Evolutionary conservation across 371 early-diverging fungal species (phyloP).

Genomic region (Smittium culicis): DNA sequence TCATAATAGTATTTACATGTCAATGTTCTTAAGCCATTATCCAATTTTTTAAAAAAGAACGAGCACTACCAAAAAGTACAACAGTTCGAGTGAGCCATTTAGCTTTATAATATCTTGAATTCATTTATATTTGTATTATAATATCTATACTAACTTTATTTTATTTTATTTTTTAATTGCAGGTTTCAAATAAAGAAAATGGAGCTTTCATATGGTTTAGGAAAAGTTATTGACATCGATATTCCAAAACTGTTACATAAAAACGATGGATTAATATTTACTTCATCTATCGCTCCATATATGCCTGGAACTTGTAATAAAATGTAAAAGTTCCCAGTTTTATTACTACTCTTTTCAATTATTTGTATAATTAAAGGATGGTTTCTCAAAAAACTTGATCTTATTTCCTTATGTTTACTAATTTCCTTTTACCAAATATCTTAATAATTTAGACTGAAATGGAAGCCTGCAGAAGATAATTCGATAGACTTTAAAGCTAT

Average conservation of each 20-base stretch:
- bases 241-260: conserved; percentile 72
- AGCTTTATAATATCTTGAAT: background rate
- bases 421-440: background rate
- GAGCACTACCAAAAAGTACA: conserved; percentile 30
- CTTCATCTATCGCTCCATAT: conserved; percentile 75
- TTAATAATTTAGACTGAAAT: conserved; percentile 51
- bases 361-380: background rate
- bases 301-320: conserved; percentile 66
- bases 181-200: conserved; percentile 49
- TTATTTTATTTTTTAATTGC: background rate
- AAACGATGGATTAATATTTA: conserved; percentile 95
- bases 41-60: conserved; percentile 33
- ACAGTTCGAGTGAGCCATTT: conserved; percentile 46
- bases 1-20: conserved; percentile 46
- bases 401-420: background rate
- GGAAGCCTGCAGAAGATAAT: conserved; percentile 97
- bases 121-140: background rate
- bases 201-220: conserved; percentile 50
- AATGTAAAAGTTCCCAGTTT: conserved; percentile 40
- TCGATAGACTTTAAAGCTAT: conserved; percentile 82
- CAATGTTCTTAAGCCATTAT: conserved; percentile 55
- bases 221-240: conserved; percentile 45
- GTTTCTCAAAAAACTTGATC: background rate
- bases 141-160: background rate
- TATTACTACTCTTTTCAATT: background rate